These are phyloP conservation scores for Cyclanthera cordifolia DNA, from an alignment of 306 rosid species.

Conservation along the genomic window DNA sequence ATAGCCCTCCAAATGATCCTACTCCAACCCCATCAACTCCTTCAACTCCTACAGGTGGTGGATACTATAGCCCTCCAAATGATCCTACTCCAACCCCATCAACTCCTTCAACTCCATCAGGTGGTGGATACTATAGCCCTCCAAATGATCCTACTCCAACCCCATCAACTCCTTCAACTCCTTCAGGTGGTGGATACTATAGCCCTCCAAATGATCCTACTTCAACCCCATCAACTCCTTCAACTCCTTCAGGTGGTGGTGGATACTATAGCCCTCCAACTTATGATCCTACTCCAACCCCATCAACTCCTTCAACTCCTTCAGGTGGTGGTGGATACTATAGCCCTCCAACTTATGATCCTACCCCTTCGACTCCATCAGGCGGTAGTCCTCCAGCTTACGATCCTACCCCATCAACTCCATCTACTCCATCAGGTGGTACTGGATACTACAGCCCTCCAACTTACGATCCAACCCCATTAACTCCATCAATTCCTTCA, in stretches of 20 bases:
- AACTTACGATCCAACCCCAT: slow-evolving; percentile 10
- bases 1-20: slow-evolving; percentile 10
- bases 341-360: slow-evolving; percentile 19
- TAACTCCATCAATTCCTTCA: slow-evolving; percentile 25
- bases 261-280: slow-evolving; percentile 15
- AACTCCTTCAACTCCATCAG: slow-evolving; percentile 26
- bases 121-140: slow-evolving; percentile 35
- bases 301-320: slow-evolving; percentile 22
- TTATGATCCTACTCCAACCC: slow-evolving; percentile 11
- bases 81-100: slow-evolving; percentile 14
- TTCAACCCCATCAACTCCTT: slow-evolving; percentile 6
- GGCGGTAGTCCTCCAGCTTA: slow-evolving; percentile 15
- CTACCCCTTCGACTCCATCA: slow-evolving; percentile 6
- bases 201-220: slow-evolving; percentile 20
- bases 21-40: neutral
- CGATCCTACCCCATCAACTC: slow-evolving; percentile 9
- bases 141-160: slow-evolving; percentile 27
- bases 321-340: slow-evolving; percentile 10
- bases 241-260: slow-evolving; percentile 13
- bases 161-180: slow-evolving; percentile 22
- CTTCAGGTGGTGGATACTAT: slow-evolving; percentile 12
- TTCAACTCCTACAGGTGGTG: slow-evolving; percentile 6
- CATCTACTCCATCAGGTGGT: slow-evolving; percentile 1
- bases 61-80: neutral
- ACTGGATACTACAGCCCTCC: slow-evolving; percentile 4